Evolutionary conservation across 176 grass and related monocot genomes (phyloP), one percentile per base, ranked within the genome.

Genomic region (Sorghum bicolor): DNA sequence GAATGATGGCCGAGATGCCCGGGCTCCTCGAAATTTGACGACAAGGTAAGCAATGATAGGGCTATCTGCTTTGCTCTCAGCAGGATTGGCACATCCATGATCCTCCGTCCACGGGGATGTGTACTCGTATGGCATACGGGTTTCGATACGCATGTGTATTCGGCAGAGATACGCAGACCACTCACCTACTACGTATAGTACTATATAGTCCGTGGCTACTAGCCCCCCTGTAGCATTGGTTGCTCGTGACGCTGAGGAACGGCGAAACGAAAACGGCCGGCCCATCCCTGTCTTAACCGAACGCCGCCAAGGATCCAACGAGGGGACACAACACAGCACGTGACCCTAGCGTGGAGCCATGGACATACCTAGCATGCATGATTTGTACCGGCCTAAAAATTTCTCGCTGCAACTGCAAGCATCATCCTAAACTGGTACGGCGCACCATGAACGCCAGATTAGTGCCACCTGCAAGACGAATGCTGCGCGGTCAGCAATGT

Each of bases 1-100:
- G 74, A 69, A 72, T 45, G 45, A 47, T 62, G 72, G 41, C 43
- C 77, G 64, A 74, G 77, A 80, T 74, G 43, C 45, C 61, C 25
- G 61, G 19, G 70, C 78, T 75, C 52, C 37, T 47, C 16, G 11
- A 74, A 64, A 67, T 67, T 67, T 44, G 44, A 80, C 16, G 68
- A 44, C 61, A 20, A 78, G 31, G 76, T 30, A 62, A 29, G 16
- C 33, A 74, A 44, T 80, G 76, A 53, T 79, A 31, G 14, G 43
- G 63, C 48, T 73, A 57, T 60, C 7, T 73, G n/a, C n/a, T n/a
- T n/a, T n/a, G n/a, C n/a, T n/a, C 24, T 44, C 64, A 60, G 13
- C 13, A 47, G 14, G 11, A 5, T 3, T 58, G 39, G 73, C 50
- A 22, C 19, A 55, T 55, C 50, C n/a, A n/a, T n/a, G n/a, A n/a